Evolutionary conservation across 306 rosid species (phyloP), one percentile per base, ranked within the genome.

Genomic region (Glycyrrhiza uralensis): DNA sequence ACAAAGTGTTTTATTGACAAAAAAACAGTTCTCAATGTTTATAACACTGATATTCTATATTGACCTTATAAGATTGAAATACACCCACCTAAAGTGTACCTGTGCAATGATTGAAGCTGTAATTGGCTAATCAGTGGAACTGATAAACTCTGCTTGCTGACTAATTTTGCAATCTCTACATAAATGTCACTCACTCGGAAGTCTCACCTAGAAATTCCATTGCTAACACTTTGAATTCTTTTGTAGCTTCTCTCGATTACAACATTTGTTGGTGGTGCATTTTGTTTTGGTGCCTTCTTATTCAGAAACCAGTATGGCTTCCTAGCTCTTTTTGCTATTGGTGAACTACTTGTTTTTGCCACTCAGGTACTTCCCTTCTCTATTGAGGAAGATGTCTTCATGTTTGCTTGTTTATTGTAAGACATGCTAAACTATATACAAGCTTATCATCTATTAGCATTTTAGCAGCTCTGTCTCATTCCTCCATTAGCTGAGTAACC

Each of bases 281-380:
- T 84, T 83, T 93, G 94, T 71, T 89, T 91, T 10, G 60, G 83
- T 30, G 88, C 98, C 71, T 93, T 93, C 76, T 82, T 83, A 73
- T 87, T 85, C 61, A 83, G 66, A 82, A 90, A 65, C 85, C 32
- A 74, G 88, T 90, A 87, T 72, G 93, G 71, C 77, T 93, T 90
- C 83, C 72, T 90, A 10, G 90, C 79, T n/a, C 38, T 90, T 41
- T 93, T 93, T 30, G 80, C 96, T 14, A 5, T 90, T 46, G 98
- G 98, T 18, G 97, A 93, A 83, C 66, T 93, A 41, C 85, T 90
- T 44, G 81, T 89, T 77, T 93, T 93, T 83, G 89, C 98, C 57
- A 81, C 88, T 74, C 98, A 90, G 97, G 97, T 93, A 90, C 59
- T 68, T 55, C 36, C 54, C 39, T 62, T 33, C 69, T 72, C 12